Evolutionary conservation across 768 basidiomycete genomes (phyloP), one percentile per base, ranked within the genome.

Genomic region (Hebeloma cylindrosporum): DNA sequence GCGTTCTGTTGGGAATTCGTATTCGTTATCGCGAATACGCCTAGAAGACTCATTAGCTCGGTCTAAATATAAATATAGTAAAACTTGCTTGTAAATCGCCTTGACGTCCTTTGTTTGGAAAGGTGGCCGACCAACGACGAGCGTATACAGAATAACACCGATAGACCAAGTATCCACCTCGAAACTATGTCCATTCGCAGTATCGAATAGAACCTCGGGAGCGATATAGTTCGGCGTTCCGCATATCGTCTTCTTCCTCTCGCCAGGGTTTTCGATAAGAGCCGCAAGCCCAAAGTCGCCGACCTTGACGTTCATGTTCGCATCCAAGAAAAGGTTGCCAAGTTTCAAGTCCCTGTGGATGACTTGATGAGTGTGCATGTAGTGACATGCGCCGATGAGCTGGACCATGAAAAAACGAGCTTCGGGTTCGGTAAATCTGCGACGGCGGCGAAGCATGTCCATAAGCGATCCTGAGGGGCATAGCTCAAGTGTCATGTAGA

Each of bases 21-120:
- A 98, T 57, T 88, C 80, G 58, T 96, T 94, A 63, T 92, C 85
- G 11, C 86, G 85, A 62, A 99, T 99, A 37, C 93, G 90, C 50
- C 89, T 93, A 50, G 16, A 49, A 46, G 23, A 28, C 5, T 8
- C 13, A 9, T 32, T 40, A 11, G 40, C 57, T 23, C 51, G 45
- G 16, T 43, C 31, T 26, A 8, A 1, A 36, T 25, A 2, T 26
- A 20, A 37, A 1, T 27, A 45, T n/a, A 33, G 23, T 11, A 34
- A 20, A 11, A 48, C 82, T 65, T 59, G 88, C 87, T 92, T 85
- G 69, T 97, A 96, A 48, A 98, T 97, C 8, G 82, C 83, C 66
- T 97, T 96, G 58, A 98, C 93, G 40, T 98, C 93, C 62, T 96
- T 93, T 11, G 93, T 97, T 65, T 99, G 96, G 73, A 99, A 99